Evolutionary conservation across 2,329 filamentous ascomycete species (phyloP).

Genomic region (Exophiala oligosperma): DNA sequence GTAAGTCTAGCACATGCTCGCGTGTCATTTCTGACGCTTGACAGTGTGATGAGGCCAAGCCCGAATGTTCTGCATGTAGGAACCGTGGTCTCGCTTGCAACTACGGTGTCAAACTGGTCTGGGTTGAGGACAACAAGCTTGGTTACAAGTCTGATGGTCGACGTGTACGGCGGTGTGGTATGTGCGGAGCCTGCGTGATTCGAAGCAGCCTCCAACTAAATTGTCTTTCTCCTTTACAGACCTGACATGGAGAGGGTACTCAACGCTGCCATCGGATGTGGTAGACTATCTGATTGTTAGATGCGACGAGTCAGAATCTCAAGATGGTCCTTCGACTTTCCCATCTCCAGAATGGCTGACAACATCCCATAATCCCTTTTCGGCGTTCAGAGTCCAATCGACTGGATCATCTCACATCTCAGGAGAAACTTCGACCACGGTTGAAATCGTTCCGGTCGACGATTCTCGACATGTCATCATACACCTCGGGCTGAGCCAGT

Average conservation of each 20-base stretch:
- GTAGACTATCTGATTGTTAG: conserved; percentile 2
- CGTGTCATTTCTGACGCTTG: background rate
- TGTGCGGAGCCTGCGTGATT: background rate
- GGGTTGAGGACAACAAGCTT: background rate
- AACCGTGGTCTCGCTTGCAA: background rate
- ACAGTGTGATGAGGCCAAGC: conserved; percentile 1
- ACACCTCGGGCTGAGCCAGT: conserved; percentile 2
- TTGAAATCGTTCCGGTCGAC: too few relatives aligned
- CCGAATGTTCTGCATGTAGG: background rate
- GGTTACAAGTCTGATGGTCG: background rate
- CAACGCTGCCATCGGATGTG: background rate
- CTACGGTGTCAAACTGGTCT: conserved; percentile 1
- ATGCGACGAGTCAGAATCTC: too few relatives aligned
- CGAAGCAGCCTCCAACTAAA: too few relatives aligned
- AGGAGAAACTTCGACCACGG: too few relatives aligned
- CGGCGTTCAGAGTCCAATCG: too few relatives aligned
- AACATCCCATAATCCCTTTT: too few relatives aligned
- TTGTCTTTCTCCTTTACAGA: background rate
- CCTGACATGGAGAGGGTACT: background rate
- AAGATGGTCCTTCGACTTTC: too few relatives aligned
- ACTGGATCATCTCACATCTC: background rate
- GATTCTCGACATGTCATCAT: background rate
- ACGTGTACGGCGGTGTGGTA: background rate
- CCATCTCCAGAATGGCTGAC: too few relatives aligned
- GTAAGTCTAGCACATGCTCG: background rate